Evolutionary conservation across 2,329 filamentous ascomycete species (phyloP).

Genomic region (Trichophaea hybrida): DNA sequence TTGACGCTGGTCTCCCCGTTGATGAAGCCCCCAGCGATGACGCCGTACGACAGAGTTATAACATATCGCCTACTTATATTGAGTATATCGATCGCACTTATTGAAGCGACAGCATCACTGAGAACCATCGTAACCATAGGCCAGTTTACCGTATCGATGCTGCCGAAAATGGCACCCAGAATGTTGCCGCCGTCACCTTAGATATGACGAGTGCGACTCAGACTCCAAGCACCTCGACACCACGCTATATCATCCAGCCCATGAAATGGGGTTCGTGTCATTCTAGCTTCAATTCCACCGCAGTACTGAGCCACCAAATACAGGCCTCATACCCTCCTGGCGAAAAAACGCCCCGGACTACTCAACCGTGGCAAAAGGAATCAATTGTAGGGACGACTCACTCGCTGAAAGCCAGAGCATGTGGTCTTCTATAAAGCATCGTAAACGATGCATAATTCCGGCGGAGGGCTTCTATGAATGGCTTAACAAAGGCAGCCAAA

Average conservation of each 20-base stretch:
- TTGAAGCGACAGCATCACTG: too few species aligned
- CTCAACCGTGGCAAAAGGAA: too few species aligned
- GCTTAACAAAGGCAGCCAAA: constrained; percentile 72
- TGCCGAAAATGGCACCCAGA: too few species aligned
- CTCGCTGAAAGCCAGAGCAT: background rate
- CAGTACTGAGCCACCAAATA: too few species aligned
- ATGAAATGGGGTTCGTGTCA: constrained; percentile 67
- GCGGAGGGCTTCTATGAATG: constrained; percentile 95
- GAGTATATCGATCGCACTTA: constrained; percentile 34
- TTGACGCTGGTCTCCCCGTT: constrained; percentile 10
- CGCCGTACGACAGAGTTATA: constrained; percentile 58
- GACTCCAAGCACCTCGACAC: constrained; percentile 39
- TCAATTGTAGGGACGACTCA: too few species aligned
- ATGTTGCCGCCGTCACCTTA: too few species aligned
- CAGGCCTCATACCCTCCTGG: too few species aligned
- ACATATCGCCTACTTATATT: constrained; percentile 77
- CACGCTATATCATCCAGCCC: constrained; percentile 65
- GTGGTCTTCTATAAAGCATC: constrained; percentile 49
- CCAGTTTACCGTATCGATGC: constrained; percentile 56
- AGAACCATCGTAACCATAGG: background rate
- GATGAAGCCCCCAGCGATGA: constrained; percentile 2
- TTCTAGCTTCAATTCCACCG: background rate
- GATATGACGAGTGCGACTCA: too few species aligned
- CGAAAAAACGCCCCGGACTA: too few species aligned
- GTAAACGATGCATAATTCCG: constrained; percentile 73